phyloP scores from a whole-genome alignment of 805 yeast genomes.

The Hanseniaspora clermontiae region DNA sequence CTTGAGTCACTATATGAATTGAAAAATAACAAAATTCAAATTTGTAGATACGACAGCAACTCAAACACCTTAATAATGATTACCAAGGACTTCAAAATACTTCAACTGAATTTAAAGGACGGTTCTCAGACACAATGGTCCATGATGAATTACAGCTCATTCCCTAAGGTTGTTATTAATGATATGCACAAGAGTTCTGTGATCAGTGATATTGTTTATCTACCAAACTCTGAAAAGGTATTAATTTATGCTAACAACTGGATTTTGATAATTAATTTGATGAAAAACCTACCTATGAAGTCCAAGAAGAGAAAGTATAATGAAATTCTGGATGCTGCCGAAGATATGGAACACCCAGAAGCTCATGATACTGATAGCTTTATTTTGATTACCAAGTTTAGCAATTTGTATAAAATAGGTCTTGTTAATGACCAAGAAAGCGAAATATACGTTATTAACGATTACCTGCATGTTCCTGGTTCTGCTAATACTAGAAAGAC shows the following conservation, averaged over 20 bases:
- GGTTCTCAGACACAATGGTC: slow-evolving; percentile 10
- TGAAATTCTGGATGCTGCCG: slow-evolving; percentile 2
- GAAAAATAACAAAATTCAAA: neutral
- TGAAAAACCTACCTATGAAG: slow-evolving; percentile 11
- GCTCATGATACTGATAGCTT: neutral
- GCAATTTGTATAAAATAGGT: slow-evolving; percentile 7
- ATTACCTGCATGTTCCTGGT: neutral
- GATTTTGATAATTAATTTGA: slow-evolving; percentile 5
- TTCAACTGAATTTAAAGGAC: neutral
- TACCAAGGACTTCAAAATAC: slow-evolving; percentile 9
- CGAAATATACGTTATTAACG: slow-evolving; percentile 5
- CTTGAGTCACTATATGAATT: neutral
- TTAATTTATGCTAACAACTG: slow-evolving; percentile 7
- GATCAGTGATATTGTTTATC: neutral
- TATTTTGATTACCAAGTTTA: slow-evolving; percentile 4
- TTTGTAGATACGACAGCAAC: neutral
- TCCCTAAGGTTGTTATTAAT: slow-evolving; percentile 9
- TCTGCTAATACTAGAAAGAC: neutral
- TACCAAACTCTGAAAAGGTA: neutral
- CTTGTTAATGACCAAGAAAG: neutral
- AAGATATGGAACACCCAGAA: neutral
- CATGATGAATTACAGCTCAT: neutral
- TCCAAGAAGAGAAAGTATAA: slow-evolving; percentile 11
- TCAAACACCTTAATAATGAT: neutral
- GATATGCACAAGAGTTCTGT: slow-evolving; percentile 8